Evolutionary conservation across 2,329 filamentous ascomycete genomes (phyloP).

Genomic region (Nemania abortiva): DNA sequence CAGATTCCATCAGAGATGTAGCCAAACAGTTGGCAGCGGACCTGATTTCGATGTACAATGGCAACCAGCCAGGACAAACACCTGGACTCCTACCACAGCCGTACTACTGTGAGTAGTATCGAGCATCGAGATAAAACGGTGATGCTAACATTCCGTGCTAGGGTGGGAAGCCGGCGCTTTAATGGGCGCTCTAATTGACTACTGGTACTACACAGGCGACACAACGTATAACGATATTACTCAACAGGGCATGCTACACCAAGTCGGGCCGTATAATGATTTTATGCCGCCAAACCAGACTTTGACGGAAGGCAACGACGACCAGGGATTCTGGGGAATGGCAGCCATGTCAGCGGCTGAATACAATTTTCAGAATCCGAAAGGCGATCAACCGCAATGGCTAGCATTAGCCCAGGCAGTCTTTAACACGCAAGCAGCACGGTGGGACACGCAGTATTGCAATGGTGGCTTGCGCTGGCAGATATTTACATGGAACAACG

Average conservation of each 20-base stretch:
- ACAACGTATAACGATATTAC: slow-evolving; percentile 76
- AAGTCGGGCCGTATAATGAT: slow-evolving; percentile 78
- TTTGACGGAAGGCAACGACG: slow-evolving; percentile 77
- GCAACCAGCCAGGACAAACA: slow-evolving; percentile 62
- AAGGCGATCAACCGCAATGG: slow-evolving; percentile 70
- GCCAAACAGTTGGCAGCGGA: slow-evolving; percentile 65
- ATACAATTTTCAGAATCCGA: slow-evolving; percentile 73
- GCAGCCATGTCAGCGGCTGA: slow-evolving; percentile 78
- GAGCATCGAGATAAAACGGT: background rate
- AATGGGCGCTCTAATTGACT: slow-evolving; percentile 78
- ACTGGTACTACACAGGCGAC: slow-evolving; percentile 87
- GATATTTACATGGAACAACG: slow-evolving; percentile 84
- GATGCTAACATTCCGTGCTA: slow-evolving; percentile 45
- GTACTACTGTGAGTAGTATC: slow-evolving; percentile 64
- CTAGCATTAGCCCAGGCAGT: slow-evolving; percentile 80
- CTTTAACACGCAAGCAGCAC: slow-evolving; percentile 80
- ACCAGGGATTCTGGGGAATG: slow-evolving; percentile 81
- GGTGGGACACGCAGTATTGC: slow-evolving; percentile 78
- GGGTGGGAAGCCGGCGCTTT: slow-evolving; percentile 83
- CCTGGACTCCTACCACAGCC: slow-evolving; percentile 66
- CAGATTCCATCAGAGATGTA: slow-evolving; percentile 64
- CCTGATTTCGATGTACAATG: slow-evolving; percentile 62
- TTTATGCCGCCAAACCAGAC: slow-evolving; percentile 84
- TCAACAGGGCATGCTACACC: slow-evolving; percentile 76
- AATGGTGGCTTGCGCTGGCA: slow-evolving; percentile 86